Evolutionary conservation across 1,284 basidiomycete genomes (phyloP).

Genomic region (Cerrena zonata): DNA sequence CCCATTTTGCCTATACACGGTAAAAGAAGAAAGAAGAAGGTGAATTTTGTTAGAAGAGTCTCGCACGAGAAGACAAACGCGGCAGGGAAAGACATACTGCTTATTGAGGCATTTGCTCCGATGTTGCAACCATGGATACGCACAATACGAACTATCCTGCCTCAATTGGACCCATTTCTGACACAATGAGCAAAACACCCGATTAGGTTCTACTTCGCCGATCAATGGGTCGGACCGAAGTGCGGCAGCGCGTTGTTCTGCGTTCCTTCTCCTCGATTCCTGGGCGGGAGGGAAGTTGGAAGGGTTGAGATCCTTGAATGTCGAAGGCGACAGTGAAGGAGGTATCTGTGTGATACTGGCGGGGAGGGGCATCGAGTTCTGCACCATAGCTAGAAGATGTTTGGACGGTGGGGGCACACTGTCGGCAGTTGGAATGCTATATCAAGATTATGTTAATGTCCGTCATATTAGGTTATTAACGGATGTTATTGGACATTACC

Average conservation of each 20-base stretch:
- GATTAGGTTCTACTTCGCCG: constrained; percentile 63
- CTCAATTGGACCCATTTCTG: constrained; percentile 74
- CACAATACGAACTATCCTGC: constrained; percentile 67
- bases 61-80: neutral
- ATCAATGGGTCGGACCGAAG: constrained; percentile 59
- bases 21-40: too few relatives aligned
- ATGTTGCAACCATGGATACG: constrained; percentile 73
- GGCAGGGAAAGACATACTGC: constrained; percentile 42
- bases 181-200: constrained; percentile 68
- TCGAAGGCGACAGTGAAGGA: constrained; percentile 25
- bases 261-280: constrained; percentile 63
- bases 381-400: constrained; percentile 30
- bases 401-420: constrained; percentile 33
- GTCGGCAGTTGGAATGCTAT: constrained; percentile 17
- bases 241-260: constrained; percentile 66
- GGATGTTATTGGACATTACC: constrained; percentile 19
- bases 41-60: constrained; percentile 3
- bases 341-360: constrained; percentile 16
- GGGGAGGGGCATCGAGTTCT: constrained; percentile 23
- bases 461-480: neutral
- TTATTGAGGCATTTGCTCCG: constrained; percentile 63
- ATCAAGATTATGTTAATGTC: neutral
- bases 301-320: constrained; percentile 49
- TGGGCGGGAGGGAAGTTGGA: constrained; percentile 42
- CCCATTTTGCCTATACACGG: constrained; percentile 7